Base-by-base conservation (phyloP, 2,329 filamentous ascomycete genomes). In the Scortechinia acanthostroma region DNA sequence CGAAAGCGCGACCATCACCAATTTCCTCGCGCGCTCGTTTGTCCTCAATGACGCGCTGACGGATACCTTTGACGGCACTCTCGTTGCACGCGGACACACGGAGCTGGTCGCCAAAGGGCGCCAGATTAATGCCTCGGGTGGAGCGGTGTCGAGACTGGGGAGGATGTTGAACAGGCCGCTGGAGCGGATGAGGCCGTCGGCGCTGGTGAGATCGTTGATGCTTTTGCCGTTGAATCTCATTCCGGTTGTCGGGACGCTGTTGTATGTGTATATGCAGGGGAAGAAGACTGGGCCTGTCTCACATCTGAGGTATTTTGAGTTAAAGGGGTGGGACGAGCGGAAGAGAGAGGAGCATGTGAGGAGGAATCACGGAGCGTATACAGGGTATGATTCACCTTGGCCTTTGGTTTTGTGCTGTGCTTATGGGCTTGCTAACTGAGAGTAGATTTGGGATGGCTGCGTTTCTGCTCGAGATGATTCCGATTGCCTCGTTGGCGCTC, bases 211-310 rank as follows among this genome's bases (percentile, higher is more conserved):
- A n/a, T 81, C 80, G 51, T 58, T 84, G 49, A 63, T 84, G 53
- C 78, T 80, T 51, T 63, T 84, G 43, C 80, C 81, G 10, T 65
- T 85, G 47, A 85, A 84, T 61, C 77, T 84, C 57, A 79, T 86
- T 22, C 81, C 81, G 0, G 67, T 85, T 1, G 69, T 85, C 10
- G 81, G 81, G 2, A 84, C 80, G 0, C 60, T 75, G 3, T 58
- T 83, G 13, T 86, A 83, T 57, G 63, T 85, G 37, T 57, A 76
- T n/a, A 60, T 81, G 19, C 79, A 83, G 52, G 71, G 71, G 19
- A 66, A 62, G 55, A 70, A 68, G 49, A 61, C 69, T 21, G 81
- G 81, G 0, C 78, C 79, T 1, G 62, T 62, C 1, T 69, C 73
- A 16, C 80, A 84, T 60, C 62, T 65, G 4, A 61, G 81, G 23